A percentile compares a stretch with the other conserved stretches of the same genome.
These are phyloP conservation scores for Phalaenopsis equestris DNA, from an alignment of 106 monocot genomes.

Conservation along the genomic window DNA sequence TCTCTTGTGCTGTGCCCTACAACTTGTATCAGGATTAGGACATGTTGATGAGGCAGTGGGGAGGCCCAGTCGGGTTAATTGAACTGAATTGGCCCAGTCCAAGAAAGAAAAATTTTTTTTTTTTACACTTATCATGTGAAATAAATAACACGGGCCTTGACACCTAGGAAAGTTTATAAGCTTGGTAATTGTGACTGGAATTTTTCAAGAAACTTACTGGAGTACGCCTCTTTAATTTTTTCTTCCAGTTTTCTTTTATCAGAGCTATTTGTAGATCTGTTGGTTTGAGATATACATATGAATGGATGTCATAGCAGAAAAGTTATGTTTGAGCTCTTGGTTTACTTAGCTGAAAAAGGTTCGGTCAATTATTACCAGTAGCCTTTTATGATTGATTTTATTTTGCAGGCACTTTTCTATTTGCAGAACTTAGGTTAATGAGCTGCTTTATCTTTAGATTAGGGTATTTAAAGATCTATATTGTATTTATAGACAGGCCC, in stretches of 20 bases:
- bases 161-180: neutral
- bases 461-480: neutral
- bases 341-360: neutral
- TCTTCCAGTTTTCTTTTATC: neutral
- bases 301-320: neutral
- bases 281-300: neutral
- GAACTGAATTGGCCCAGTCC: no score
- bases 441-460: neutral
- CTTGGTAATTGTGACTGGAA: neutral
- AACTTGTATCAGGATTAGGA: no score
- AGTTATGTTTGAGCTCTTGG: neutral
- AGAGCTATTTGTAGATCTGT: neutral
- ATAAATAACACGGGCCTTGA: neutral
- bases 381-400: neutral
- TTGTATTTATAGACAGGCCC: neutral
- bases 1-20: no score
- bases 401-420: neutral
- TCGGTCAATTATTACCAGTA: neutral
- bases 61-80: no score
- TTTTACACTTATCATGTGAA: neutral
- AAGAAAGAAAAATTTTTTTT: no score
- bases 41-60: no score
- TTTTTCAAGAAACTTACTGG: neutral
- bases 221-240: neutral
- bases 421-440: neutral